These are phyloP conservation scores for Mucor velutinosus DNA, from an alignment of 371 early-diverging fungal species.

Conservation along the genomic window DNA sequence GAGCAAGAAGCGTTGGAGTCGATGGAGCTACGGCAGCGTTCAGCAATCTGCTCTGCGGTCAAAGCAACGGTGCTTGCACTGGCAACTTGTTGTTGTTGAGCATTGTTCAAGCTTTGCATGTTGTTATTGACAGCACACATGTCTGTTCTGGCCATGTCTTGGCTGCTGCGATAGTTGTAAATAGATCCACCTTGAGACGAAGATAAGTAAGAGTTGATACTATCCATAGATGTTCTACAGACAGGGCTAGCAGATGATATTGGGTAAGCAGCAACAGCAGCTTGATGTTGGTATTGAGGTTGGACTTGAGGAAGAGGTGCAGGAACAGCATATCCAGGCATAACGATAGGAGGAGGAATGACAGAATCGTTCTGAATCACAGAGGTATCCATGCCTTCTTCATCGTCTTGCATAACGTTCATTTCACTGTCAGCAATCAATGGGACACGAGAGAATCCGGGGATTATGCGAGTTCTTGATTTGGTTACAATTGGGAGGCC, in stretches of 20 bases:
- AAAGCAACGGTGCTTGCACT: neutral
- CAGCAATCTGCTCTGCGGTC: constrained; percentile 9
- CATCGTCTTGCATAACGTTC: constrained; percentile 14
- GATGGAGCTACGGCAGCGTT: neutral
- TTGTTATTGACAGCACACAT: constrained; percentile 34
- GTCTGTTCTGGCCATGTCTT: constrained; percentile 17
- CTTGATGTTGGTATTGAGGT: neutral
- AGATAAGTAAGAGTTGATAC: neutral
- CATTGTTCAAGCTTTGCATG: constrained; percentile 16
- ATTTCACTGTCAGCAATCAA: constrained; percentile 15
- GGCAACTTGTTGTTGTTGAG: neutral
- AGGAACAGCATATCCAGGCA: neutral
- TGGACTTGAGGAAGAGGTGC: neutral
- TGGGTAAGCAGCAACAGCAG: neutral
- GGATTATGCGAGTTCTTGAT: constrained; percentile 1
- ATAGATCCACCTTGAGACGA: neutral
- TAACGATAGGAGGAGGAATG: neutral
- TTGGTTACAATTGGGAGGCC: constrained; percentile 16
- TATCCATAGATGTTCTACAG: constrained; percentile 10
- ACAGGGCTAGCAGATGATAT: neutral
- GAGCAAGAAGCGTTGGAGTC: neutral
- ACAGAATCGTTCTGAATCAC: neutral
- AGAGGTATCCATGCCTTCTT: neutral
- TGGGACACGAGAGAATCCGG: constrained; percentile 10
- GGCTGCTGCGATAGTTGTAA: constrained; percentile 1